Percentiles rank a stretch among this genome's conserved stretches.
Evolutionary conservation across 441 rosid genomes (phyloP).

Genomic region (Breynia disticha): DNA sequence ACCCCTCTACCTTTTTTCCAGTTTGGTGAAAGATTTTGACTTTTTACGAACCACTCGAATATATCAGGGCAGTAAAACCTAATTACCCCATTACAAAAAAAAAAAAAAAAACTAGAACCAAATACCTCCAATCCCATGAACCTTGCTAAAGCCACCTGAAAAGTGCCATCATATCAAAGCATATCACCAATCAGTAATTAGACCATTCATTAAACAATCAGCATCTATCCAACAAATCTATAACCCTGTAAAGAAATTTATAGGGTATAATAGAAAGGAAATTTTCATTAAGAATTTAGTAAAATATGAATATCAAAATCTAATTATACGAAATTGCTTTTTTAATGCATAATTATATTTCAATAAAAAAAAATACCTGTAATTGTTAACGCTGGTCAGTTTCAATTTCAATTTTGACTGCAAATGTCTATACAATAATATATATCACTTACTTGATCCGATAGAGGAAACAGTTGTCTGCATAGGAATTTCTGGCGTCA

Average conservation of each 20-base stretch:
- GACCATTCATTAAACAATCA: too few species aligned
- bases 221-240: too few species aligned
- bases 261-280: too few species aligned
- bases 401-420: too few species aligned
- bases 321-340: too few species aligned
- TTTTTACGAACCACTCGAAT: conserved; percentile 25
- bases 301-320: too few species aligned
- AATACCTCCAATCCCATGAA: conserved; percentile 30
- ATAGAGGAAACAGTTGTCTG: conserved; percentile 28
- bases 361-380: too few species aligned
- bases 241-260: too few species aligned
- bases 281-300: too few species aligned
- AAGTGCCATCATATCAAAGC: conserved; percentile 14
- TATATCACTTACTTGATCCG: conserved; percentile 2
- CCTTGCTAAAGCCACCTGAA: conserved; percentile 47
- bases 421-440: too few species aligned
- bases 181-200: conserved; percentile 7
- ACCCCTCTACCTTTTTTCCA: conserved; percentile 24
- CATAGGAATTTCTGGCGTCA: conserved; percentile 27
- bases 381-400: too few species aligned
- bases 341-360: too few species aligned
- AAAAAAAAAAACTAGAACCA: conserved; percentile 30
- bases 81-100: conserved; percentile 31
- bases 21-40: conserved; percentile 18
- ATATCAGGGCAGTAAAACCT: conserved; percentile 29